These are phyloP conservation scores for Odontarrhena argentea DNA, from an alignment of 345 rosid species.

Conservation along the genomic window DNA sequence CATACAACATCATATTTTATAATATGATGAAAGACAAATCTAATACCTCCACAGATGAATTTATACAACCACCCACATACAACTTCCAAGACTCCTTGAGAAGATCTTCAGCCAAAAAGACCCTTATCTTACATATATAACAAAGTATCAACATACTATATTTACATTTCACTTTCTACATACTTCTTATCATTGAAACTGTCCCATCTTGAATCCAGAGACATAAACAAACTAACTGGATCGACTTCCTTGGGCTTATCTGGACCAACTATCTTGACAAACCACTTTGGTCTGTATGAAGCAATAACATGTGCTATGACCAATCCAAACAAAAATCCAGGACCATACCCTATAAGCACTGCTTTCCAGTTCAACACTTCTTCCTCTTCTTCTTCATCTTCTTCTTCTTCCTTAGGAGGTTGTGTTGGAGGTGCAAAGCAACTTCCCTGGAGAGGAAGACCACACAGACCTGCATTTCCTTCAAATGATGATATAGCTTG, in stretches of 20 bases:
- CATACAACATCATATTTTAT: no score
- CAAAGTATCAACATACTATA: conserved; percentile 9
- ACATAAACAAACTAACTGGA: conserved; percentile 32
- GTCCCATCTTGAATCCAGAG: conserved; percentile 35
- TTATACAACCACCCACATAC: neutral
- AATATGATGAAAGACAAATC: neutral
- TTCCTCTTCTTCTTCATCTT: conserved; percentile 30
- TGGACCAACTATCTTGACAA: conserved; percentile 3
- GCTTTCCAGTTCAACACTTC: conserved; percentile 24
- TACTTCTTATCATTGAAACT: conserved; percentile 3
- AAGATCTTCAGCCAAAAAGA: neutral
- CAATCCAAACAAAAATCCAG: conserved; percentile 19
- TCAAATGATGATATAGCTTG: conserved; percentile 27
- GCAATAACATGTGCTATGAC: conserved; percentile 10
- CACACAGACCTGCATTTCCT: conserved; percentile 25
- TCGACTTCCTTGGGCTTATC: conserved; percentile 12
- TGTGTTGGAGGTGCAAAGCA: conserved; percentile 17
- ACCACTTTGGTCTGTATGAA: conserved; percentile 10
- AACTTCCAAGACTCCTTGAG: no score
- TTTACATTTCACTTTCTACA: conserved; percentile 10
- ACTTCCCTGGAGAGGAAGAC: conserved; percentile 20
- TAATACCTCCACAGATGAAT: neutral
- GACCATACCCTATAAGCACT: conserved; percentile 20
- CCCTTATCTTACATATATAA: conserved; percentile 1
- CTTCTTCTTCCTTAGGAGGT: conserved; percentile 13